These are phyloP conservation scores for Vaccinium myrtillus DNA, from an alignment of 148 eudicot species.

Conservation along the genomic window DNA sequence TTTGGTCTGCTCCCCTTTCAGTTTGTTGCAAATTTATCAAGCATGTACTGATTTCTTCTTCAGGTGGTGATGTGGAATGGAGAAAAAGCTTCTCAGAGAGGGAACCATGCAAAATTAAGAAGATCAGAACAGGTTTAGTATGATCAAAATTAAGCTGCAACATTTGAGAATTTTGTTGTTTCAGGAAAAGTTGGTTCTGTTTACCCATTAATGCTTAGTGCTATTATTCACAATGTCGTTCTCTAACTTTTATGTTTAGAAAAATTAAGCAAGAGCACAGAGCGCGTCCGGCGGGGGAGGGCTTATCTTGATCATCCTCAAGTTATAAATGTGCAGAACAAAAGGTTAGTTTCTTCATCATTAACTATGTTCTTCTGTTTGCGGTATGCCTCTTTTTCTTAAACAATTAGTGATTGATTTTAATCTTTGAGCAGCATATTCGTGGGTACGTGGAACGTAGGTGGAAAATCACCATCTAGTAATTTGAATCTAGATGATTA, in stretches of 20 bases:
- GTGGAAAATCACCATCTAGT: conserved; percentile 80
- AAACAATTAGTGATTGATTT: background rate
- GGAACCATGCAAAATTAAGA: conserved; percentile 68
- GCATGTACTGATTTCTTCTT: background rate
- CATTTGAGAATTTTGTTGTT: no score
- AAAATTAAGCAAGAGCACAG: conserved; percentile 48
- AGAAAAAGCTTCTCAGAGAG: conserved; percentile 81
- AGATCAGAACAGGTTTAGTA: conserved; percentile 67
- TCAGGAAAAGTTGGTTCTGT: background rate
- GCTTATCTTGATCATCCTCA: conserved; percentile 91
- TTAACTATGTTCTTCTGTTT: background rate
- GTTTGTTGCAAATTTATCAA: background rate
- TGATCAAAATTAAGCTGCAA: background rate
- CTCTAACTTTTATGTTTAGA: conserved; percentile 40
- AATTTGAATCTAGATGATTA: conserved; percentile 86
- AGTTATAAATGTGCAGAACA: conserved; percentile 85
- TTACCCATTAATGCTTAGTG: conserved; percentile 1
- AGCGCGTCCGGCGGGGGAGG: conserved; percentile 48
- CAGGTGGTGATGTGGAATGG: conserved; percentile 79
- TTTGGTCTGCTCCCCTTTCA: background rate
- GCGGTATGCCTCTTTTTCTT: background rate
- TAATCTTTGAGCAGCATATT: conserved; percentile 52
- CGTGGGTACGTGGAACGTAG: conserved; percentile 97
- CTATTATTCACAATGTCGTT: background rate
- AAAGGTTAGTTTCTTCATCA: conserved; percentile 53